Evolutionary conservation across 352 stramenopile species (phyloP), one percentile per base, ranked within the genome.

Genomic region (Phytophthora boehmeriae): DNA sequence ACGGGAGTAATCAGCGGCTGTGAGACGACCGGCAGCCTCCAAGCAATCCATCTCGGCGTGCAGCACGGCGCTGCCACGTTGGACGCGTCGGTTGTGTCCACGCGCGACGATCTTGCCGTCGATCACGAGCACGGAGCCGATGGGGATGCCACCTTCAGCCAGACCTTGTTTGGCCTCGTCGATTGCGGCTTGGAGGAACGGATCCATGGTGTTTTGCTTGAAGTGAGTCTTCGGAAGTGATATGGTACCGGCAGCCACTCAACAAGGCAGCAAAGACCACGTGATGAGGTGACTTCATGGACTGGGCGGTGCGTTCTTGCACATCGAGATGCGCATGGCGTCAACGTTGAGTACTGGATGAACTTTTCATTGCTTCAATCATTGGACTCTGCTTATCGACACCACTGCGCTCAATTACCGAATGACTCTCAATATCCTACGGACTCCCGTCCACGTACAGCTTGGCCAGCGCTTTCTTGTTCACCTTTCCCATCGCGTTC

Each of bases 401-500:
- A 30, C 6, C 25, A 30, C 3, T 30, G 25, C 25, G 25, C 6
- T 30, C 25, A 30, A 30, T 30, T 30, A 6, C 6, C 25, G 25
- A 30, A 30, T 6, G 25, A 3, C 6, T 30, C 3, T 30, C 25
- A 30, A 30, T 30, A 8, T 30, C 25, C 6, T 30, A 30, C 3
- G 6, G 25, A 30, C 19, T 69, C 42, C 17, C n/a, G n/a, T 69
- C 65, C 14, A 42, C 59, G 51, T 77, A 82, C 16, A 71, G 60
- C 25, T 55, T 64, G 17, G 77, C 74, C 16, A 97, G 73, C 58
- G 88, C 55, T 76, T 97, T 98, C 64, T 98, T 98, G 75, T 96
- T 97, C 48, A 98, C 83, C 59, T 98, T 98, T 28, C 91, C 91
- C 90, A 98, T 98, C 2, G 90, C 89, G 60, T 98, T 98, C 46